Evolutionary conservation across 768 basidiomycete genomes (phyloP).

Genomic region (Kwoniella sp.): DNA sequence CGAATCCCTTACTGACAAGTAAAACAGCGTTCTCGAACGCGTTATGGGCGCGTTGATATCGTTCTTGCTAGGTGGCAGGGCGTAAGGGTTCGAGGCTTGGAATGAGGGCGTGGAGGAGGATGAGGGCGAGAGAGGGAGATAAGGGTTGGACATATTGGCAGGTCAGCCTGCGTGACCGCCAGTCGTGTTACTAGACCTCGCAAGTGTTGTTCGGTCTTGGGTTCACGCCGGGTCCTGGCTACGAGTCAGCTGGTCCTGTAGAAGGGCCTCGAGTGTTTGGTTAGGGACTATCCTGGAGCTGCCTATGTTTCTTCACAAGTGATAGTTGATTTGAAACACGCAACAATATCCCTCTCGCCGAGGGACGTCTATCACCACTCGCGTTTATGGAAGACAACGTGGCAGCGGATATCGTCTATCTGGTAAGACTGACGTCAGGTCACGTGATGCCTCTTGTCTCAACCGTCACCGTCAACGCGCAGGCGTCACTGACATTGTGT

Average conservation of each 20-base stretch:
- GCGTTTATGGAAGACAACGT: conserved; percentile 1
- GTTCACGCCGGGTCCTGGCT: too few relatives aligned
- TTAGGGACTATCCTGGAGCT: too few relatives aligned
- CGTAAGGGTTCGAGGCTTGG: conserved; percentile 11
- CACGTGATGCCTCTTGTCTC: conserved; percentile 8
- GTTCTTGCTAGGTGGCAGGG: not conserved
- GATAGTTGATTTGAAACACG: too few relatives aligned
- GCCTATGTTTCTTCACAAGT: too few relatives aligned
- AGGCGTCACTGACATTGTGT: not conserved
- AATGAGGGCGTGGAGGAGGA: conserved; percentile 11
- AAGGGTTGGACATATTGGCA: conserved; percentile 27
- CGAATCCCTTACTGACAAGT: conserved; percentile 83
- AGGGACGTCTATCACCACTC: too few relatives aligned
- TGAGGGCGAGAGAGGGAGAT: conserved; percentile 21
- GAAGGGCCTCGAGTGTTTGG: too few relatives aligned
- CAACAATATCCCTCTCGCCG: too few relatives aligned
- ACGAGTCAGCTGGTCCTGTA: too few relatives aligned
- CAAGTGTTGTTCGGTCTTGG: too few relatives aligned
- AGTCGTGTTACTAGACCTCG: not conserved
- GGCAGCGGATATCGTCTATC: not conserved
- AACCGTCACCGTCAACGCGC: conserved; percentile 2
- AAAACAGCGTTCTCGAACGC: conserved; percentile 86
- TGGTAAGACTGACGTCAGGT: conserved; percentile 6
- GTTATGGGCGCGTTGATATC: conserved; percentile 57
- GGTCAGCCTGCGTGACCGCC: not conserved